Evolutionary conservation across 176 grass and related monocot species (phyloP).

Genomic region (Oryza officinalis): DNA sequence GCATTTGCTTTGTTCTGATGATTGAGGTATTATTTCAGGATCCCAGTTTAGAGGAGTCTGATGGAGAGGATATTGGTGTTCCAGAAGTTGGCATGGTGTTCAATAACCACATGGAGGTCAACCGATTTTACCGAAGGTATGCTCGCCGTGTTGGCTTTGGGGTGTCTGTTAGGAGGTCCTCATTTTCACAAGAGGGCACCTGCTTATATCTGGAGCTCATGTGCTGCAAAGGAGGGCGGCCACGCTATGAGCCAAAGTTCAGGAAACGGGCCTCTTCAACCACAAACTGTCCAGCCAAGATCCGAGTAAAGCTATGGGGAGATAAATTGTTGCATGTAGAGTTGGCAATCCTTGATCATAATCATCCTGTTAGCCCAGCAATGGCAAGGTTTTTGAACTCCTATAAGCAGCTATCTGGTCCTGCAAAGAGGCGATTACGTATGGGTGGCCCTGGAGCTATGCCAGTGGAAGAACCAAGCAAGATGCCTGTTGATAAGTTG

Average conservation of each 20-base stretch:
- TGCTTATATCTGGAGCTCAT: slow-evolving; percentile 94
- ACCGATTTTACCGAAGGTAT: slow-evolving; percentile 77
- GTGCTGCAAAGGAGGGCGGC: slow-evolving; percentile 89
- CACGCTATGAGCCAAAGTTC: slow-evolving; percentile 85
- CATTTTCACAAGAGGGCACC: slow-evolving; percentile 80
- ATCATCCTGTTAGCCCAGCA: slow-evolving; percentile 90
- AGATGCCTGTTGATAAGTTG: slow-evolving; percentile 71
- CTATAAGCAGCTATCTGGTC: slow-evolving; percentile 77
- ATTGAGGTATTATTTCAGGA: slow-evolving; percentile 43
- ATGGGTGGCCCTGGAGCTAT: slow-evolving; percentile 53
- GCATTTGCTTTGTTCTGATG: slow-evolving; percentile 7
- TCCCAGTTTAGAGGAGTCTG: slow-evolving; percentile 52
- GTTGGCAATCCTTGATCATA: slow-evolving; percentile 84
- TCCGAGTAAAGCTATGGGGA: slow-evolving; percentile 89
- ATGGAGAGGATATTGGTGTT: slow-evolving; percentile 60
- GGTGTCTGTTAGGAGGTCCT: slow-evolving; percentile 86
- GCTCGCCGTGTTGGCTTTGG: slow-evolving; percentile 87
- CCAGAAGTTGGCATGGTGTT: slow-evolving; percentile 98
- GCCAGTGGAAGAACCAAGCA: slow-evolving; percentile 67
- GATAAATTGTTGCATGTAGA: slow-evolving; percentile 90
- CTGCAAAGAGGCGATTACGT: slow-evolving; percentile 62
- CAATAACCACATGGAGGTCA: slow-evolving; percentile 73
- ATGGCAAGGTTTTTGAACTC: slow-evolving; percentile 93
- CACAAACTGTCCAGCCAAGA: slow-evolving; percentile 87
- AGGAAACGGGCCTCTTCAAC: slow-evolving; percentile 85